Evolutionary conservation across 352 stramenopile genomes (phyloP).

Genomic region (Globisporangium spiculum): DNA sequence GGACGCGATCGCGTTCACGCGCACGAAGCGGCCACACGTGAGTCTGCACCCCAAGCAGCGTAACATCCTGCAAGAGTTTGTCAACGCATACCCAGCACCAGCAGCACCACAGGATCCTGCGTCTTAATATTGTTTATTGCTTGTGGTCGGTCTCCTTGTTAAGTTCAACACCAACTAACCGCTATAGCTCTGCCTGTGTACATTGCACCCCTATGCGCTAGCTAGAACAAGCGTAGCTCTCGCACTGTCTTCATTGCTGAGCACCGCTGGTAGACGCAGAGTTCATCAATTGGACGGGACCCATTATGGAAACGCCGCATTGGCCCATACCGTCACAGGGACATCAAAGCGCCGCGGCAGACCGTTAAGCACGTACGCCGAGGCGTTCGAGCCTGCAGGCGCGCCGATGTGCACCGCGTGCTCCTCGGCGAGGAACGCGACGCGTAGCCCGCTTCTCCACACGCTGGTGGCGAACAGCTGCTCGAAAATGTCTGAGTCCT

Average conservation of each 20-base stretch:
- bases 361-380: conserved; percentile 46
- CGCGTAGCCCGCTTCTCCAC: conserved; percentile 27
- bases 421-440: conserved; percentile 23
- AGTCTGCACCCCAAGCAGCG: conserved; percentile 61
- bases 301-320: neutral
- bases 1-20: conserved; percentile 50
- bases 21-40: conserved; percentile 57
- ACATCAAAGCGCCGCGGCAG: conserved; percentile 34
- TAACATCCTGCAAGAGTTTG: conserved; percentile 45
- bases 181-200: neutral
- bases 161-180: neutral
- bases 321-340: neutral
- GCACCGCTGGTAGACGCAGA: neutral
- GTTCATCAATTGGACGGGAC: neutral
- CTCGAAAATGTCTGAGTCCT: conserved; percentile 35
- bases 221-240: neutral
- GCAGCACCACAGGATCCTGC: neutral
- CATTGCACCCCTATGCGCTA: neutral
- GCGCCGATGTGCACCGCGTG: conserved; percentile 27
- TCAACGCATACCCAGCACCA: conserved; percentile 1
- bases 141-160: neutral
- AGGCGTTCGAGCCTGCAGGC: conserved; percentile 26
- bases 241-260: neutral
- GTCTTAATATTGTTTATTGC: neutral
- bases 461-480: conserved; percentile 28